Evolutionary conservation across 2,329 filamentous ascomycete species (phyloP).

Genomic region (Lachnellula occidentalis): DNA sequence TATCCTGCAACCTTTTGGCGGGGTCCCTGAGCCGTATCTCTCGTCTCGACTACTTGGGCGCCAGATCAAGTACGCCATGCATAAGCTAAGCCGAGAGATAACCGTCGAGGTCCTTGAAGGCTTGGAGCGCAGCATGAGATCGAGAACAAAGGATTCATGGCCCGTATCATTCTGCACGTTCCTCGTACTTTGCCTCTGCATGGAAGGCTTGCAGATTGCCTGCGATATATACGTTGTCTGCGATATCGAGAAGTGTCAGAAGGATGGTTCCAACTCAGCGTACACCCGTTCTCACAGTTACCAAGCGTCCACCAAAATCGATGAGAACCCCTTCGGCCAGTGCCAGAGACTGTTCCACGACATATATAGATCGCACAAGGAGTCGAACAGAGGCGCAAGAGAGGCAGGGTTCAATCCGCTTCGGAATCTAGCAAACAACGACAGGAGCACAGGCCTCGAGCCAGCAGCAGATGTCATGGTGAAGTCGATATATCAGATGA

Average conservation of each 20-base stretch:
- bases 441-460: conserved; percentile 10
- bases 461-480: conserved; percentile 16
- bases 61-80: conserved; percentile 23
- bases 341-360: conserved; percentile 24
- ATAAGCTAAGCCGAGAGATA: conserved; percentile 18
- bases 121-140: conserved; percentile 19
- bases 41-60: conserved; percentile 24
- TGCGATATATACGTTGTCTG: conserved; percentile 20
- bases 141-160: conserved; percentile 21
- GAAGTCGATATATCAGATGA: conserved; percentile 10
- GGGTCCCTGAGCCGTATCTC: conserved; percentile 9
- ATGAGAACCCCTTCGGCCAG: conserved; percentile 17
- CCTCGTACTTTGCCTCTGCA: conserved; percentile 23
- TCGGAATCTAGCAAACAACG: conserved; percentile 1
- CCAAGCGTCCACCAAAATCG: conserved; percentile 14
- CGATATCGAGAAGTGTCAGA: conserved; percentile 10
- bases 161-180: conserved; percentile 21
- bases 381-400: conserved; percentile 10
- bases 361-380: conserved; percentile 19
- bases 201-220: conserved; percentile 20
- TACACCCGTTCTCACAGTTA: conserved; percentile 14
- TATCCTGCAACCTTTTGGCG: conserved; percentile 1
- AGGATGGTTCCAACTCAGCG: conserved; percentile 3
- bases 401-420: conserved; percentile 23
- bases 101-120: conserved; percentile 16